Conservation (phyloP, 2,329 filamentous ascomycete genomes). For the Fusarium nurragi region DNA sequence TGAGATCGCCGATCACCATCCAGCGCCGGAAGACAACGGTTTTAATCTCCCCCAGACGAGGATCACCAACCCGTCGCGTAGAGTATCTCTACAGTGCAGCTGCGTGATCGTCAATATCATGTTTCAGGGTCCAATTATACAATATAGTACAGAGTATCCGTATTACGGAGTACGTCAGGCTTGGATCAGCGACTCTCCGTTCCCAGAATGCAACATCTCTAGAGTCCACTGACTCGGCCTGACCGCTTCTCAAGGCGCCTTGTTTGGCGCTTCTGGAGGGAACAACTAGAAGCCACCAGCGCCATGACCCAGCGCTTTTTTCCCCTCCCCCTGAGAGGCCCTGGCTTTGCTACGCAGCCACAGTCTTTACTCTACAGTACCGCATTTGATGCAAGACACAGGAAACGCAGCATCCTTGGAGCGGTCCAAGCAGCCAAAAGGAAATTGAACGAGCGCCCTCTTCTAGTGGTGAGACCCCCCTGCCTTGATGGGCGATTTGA, state of each 20-base stretch:
- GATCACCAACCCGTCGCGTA: constrained; percentile 18
- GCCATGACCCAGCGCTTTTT: background rate
- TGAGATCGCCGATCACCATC: constrained; percentile 19
- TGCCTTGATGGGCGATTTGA: constrained; percentile 9
- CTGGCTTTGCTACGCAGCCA: constrained; percentile 2
- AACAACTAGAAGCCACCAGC: background rate
- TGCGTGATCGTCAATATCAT: constrained; percentile 4
- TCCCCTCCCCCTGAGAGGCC: background rate
- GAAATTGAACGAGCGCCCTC: constrained; percentile 29
- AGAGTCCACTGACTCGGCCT: background rate
- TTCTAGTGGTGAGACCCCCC: constrained; percentile 22
- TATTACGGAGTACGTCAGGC: no score
- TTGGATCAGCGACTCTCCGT: background rate
- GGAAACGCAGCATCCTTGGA: constrained; percentile 5
- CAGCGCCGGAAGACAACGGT: background rate
- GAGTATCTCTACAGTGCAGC: constrained; percentile 32
- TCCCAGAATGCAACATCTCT: constrained; percentile 8
- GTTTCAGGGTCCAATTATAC: constrained; percentile 6
- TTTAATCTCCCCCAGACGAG: constrained; percentile 34
- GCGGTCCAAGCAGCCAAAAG: constrained; percentile 20
- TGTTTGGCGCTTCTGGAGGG: background rate
- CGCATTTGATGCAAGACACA: constrained; percentile 8
- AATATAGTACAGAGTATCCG: no score
- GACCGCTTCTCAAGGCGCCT: constrained; percentile 2
- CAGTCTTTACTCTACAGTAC: constrained; percentile 2